phyloP scores from a whole-genome alignment of 768 basidiomycete species.

The Hemileccinum rubropunctum region DNA sequence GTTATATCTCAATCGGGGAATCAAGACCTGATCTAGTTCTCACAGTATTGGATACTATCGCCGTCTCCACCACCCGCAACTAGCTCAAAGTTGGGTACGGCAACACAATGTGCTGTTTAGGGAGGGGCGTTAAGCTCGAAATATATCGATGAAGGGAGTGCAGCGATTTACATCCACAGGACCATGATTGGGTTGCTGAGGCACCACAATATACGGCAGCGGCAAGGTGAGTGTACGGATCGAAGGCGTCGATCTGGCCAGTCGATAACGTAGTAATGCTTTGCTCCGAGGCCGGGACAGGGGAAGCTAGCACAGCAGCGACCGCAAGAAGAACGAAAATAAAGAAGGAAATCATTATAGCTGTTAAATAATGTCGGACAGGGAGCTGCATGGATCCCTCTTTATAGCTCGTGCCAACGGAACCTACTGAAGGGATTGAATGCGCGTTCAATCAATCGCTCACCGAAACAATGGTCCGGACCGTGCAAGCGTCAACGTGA shows the following conservation, averaged over 20 bases:
- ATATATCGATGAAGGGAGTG: background rate
- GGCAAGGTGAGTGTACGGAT: constrained; percentile 48
- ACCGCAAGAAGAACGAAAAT: no score
- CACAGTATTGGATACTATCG: constrained; percentile 38
- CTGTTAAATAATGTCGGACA: no score
- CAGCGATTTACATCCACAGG: constrained; percentile 45
- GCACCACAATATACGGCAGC: constrained; percentile 47
- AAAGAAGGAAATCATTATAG: no score
- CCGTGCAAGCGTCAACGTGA: no score
- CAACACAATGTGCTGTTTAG: constrained; percentile 38
- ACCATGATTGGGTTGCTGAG: constrained; percentile 41
- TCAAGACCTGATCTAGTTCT: constrained; percentile 1
- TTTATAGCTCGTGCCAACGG: background rate
- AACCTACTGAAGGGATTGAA: no score
- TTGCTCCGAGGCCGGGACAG: constrained; percentile 30
- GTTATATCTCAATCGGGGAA: no score
- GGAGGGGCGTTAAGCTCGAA: background rate
- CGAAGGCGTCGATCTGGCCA: constrained; percentile 41
- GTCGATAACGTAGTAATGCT: constrained; percentile 36
- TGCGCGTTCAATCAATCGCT: no score
- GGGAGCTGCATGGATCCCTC: background rate
- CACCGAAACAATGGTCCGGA: no score
- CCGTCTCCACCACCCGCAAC: constrained; percentile 47
- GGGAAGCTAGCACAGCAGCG: constrained; percentile 4
- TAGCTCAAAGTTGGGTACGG: constrained; percentile 41